A percentile compares a stretch with the other conserved stretches of the same genome.
Evolutionary conservation across 2,329 filamentous ascomycete genomes (phyloP).

Genomic region (Arthrocladium fulminans): DNA sequence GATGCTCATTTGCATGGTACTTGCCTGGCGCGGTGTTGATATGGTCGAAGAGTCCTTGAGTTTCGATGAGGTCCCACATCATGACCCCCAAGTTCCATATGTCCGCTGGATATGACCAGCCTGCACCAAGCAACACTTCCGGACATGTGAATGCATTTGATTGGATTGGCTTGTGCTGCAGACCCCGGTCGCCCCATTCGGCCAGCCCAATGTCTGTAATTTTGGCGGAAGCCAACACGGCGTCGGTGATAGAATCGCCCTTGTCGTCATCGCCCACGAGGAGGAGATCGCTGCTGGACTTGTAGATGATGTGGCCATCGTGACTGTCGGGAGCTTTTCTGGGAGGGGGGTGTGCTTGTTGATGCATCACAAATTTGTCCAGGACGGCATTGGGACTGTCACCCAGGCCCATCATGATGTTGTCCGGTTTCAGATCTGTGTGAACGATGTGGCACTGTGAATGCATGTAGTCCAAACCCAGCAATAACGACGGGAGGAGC

Average conservation of each 20-base stretch:
- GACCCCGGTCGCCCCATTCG: constrained; percentile 29
- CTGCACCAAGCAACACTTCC: constrained; percentile 33
- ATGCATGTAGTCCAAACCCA: constrained; percentile 35
- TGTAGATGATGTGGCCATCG: constrained; percentile 28
- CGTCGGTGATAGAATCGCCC: constrained; percentile 18
- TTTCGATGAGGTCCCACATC: constrained; percentile 33
- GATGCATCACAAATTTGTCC: constrained; percentile 28
- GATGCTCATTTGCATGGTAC: constrained; percentile 32
- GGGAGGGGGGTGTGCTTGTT: constrained; percentile 26
- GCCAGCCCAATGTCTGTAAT: constrained; percentile 34
- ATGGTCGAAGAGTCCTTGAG: constrained; percentile 30
- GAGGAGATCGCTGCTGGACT: constrained; percentile 26
- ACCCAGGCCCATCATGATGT: constrained; percentile 33
- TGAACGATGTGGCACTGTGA: constrained; percentile 33
- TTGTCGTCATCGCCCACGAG: constrained; percentile 1
- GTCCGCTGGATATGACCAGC: constrained; percentile 32
- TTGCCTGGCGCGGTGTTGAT: constrained; percentile 28
- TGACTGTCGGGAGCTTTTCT: constrained; percentile 27
- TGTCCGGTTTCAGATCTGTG: constrained; percentile 40
- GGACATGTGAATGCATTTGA: constrained; percentile 34
- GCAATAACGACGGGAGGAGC: constrained; percentile 31
- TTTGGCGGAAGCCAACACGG: constrained; percentile 23
- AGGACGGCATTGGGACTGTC: constrained; percentile 24
- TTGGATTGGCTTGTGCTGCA: constrained; percentile 41
- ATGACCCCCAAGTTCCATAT: constrained; percentile 36